Evolutionary conservation across 306 rosid species (phyloP), one percentile per base, ranked within the genome.

Genomic region (Luffa acutangula): DNA sequence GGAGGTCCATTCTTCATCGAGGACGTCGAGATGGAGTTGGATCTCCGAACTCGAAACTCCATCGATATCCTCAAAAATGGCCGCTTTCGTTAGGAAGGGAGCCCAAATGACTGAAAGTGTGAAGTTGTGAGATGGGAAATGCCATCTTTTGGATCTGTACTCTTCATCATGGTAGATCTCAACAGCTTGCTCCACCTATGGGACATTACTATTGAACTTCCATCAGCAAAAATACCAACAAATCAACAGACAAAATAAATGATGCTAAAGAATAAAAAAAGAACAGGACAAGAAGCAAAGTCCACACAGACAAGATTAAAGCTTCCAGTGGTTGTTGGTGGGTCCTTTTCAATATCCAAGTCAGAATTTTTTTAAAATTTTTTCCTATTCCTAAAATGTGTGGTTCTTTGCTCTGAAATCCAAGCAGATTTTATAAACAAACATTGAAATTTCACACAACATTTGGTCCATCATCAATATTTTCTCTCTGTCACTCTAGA

Each of bases 81-180:
- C 90, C n/a, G 97, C 93, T 83, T 90, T 86, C 21, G 89, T 14
- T 36, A 94, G 97, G 79, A 94, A 92, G 2, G 98, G 98, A 21
- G 85, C 66, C 98, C 98, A 94, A 48, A 89, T 82, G 34, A 88
- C 92, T 0, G 96, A 87, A 78, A 94, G 86, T 5, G 98, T 90
- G 87, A 90, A 89, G 88, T 92, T 94, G 88, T 89, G 81, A 59
- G 97, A 83, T 13, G 84, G 92, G 82, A 92, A 94, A 57, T 53
- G 83, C 97, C 97, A 94, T 81, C 59, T 85, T 81, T 88, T 94
- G 76, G 97, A 90, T 84, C 83, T 90, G 84, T 86, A 92, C 52
- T 90, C 96, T 84, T 92, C 82, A 17, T 94, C 98, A 36, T 90
- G 96, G 91, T 90, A 94, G 12, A 90, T 86, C 81, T 89, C 97